Evolutionary conservation across 306 rosid species (phyloP).

Genomic region (Acacia melanoxylon): DNA sequence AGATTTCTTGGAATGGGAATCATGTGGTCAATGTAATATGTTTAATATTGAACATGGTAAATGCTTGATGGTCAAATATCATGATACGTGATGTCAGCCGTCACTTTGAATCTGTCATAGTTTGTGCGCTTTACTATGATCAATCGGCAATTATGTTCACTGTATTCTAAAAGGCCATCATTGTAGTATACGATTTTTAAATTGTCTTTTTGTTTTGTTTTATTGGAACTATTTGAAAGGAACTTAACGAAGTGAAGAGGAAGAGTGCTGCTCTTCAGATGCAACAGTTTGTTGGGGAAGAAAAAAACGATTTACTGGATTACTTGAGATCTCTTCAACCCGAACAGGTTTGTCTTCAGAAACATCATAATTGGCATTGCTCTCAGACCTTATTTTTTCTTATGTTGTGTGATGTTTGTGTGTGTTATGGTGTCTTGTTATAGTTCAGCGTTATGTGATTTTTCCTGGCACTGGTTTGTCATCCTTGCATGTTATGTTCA

Average conservation of each 20-base stretch:
- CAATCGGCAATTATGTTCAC: conserved; percentile 15
- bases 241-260: conserved; percentile 80
- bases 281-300: conserved; percentile 97
- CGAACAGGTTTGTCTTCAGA: conserved; percentile 62
- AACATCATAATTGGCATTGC: conserved; percentile 8
- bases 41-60: conserved; percentile 15
- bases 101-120: conserved; percentile 15
- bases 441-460: conserved; percentile 8
- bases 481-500: conserved; percentile 16
- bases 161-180: neutral
- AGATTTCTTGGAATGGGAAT: conserved; percentile 21
- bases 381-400: neutral
- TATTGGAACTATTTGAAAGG: conserved; percentile 49
- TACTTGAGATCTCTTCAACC: conserved; percentile 95
- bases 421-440: neutral
- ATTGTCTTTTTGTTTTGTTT: conserved; percentile 24
- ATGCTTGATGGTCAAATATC: conserved; percentile 15
- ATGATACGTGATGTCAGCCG: conserved; percentile 8
- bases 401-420: neutral
- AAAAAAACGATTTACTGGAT: conserved; percentile 88
- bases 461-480: conserved; percentile 23
- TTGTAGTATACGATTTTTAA: conserved; percentile 11
- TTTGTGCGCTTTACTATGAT: conserved; percentile 11
- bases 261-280: conserved; percentile 91
- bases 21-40: conserved; percentile 4